Conservation (phyloP, 176 grass and related monocot species). For the Rhynchospora breviuscula region DNA sequence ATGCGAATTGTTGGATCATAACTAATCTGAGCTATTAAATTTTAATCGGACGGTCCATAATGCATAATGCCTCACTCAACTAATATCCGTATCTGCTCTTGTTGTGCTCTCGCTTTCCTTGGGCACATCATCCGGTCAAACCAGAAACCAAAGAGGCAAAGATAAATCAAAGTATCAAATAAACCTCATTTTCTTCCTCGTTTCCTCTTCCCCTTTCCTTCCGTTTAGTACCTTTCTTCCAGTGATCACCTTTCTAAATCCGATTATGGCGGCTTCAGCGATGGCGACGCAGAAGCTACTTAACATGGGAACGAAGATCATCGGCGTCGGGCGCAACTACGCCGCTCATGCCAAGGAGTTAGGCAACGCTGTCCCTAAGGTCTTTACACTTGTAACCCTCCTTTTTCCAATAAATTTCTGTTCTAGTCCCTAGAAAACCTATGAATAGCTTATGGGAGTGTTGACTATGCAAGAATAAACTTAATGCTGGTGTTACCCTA, state of each 20-base stretch:
- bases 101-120: background rate
- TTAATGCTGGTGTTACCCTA: background rate
- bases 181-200: background rate
- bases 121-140: background rate
- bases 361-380: constrained; percentile 89
- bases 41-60: no score
- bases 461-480: background rate
- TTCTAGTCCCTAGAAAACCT: background rate
- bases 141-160: background rate
- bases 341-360: constrained; percentile 76
- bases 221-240: background rate
- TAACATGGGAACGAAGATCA: constrained; percentile 67
- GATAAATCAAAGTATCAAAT: background rate
- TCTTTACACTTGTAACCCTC: background rate
- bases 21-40: no score
- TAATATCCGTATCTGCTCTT: no score
- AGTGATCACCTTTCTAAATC: background rate
- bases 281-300: constrained; percentile 55
- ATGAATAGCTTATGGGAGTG: background rate
- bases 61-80: no score
- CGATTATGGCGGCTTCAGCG: constrained; percentile 34
- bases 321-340: constrained; percentile 80
- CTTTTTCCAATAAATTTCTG: background rate
- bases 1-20: no score
- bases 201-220: background rate